Evolutionary conservation across 257 asterid genomes (phyloP).

Genomic region (Handroanthus guayacan): DNA sequence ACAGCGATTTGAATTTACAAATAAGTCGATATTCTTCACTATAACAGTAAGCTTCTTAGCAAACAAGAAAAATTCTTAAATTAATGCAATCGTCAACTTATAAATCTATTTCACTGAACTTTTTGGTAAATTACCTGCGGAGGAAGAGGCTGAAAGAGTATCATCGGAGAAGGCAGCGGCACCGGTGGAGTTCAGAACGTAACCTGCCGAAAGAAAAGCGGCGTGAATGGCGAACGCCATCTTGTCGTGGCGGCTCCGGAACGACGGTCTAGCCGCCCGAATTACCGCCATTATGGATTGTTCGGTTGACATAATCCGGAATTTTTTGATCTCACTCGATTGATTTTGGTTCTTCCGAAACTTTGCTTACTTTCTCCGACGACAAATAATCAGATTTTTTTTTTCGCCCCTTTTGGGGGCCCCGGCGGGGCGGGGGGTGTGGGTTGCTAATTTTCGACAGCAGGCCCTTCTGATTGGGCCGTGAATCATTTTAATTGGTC

Average conservation of each 20-base stretch:
- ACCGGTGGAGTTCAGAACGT: conserved; percentile 57
- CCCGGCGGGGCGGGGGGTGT: too few relatives aligned
- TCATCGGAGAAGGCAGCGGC: conserved; percentile 53
- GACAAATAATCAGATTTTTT: background rate
- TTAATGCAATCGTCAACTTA: background rate
- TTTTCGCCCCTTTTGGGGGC: background rate
- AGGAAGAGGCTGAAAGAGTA: conserved; percentile 46
- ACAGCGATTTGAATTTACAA: background rate
- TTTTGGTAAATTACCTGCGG: conserved; percentile 44
- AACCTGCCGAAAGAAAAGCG: conserved; percentile 59
- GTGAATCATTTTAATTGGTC: background rate
- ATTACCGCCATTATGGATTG: conserved; percentile 59
- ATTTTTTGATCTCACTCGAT: background rate
- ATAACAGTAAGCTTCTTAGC: background rate
- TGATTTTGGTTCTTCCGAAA: background rate
- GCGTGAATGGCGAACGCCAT: conserved; percentile 62
- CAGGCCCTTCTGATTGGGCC: background rate
- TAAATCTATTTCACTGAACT: background rate
- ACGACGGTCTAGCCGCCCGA: conserved; percentile 61
- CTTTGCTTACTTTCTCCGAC: background rate
- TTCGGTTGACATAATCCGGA: conserved; percentile 43
- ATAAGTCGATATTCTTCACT: background rate
- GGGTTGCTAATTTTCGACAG: too few relatives aligned
- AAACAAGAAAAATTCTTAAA: background rate
- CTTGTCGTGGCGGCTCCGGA: conserved; percentile 60